Evolutionary conservation across 1,284 basidiomycete species (phyloP).

Genomic region (Trichosporon sp.): DNA sequence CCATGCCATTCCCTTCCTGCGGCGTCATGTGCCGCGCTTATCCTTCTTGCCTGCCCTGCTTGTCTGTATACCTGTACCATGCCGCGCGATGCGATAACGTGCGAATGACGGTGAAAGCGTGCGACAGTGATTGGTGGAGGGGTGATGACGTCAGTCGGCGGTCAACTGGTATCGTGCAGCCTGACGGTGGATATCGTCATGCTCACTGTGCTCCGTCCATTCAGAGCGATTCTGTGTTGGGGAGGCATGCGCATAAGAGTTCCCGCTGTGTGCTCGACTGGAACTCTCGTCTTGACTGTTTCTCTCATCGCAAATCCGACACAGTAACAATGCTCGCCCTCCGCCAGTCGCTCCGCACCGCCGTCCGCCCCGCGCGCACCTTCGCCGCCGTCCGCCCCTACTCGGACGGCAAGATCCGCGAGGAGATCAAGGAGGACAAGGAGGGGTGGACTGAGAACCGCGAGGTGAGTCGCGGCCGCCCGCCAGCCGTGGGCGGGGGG

Average conservation of each 20-base stretch:
- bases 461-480: not conserved
- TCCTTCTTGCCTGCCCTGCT: not conserved
- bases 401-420: not conserved
- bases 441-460: conserved; percentile 2
- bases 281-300: too few species aligned
- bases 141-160: not conserved
- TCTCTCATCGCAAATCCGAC: too few species aligned
- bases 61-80: not conserved
- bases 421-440: conserved; percentile 1
- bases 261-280: too few species aligned
- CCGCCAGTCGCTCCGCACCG: not conserved
- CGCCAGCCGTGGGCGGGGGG: too few species aligned
- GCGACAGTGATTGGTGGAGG: not conserved
- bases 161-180: not conserved
- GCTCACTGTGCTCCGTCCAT: not conserved
- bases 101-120: not conserved
- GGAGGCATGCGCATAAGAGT: too few species aligned
- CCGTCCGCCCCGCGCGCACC: not conserved
- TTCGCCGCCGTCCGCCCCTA: not conserved
- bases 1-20: not conserved
- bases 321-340: conserved; percentile 3
- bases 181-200: not conserved
- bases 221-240: too few species aligned
- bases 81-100: not conserved
- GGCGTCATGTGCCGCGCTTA: not conserved